Evolutionary conservation across 257 asterid genomes (phyloP), one percentile per base, ranked within the genome.

Genomic region (Ehretia macrophylla): DNA sequence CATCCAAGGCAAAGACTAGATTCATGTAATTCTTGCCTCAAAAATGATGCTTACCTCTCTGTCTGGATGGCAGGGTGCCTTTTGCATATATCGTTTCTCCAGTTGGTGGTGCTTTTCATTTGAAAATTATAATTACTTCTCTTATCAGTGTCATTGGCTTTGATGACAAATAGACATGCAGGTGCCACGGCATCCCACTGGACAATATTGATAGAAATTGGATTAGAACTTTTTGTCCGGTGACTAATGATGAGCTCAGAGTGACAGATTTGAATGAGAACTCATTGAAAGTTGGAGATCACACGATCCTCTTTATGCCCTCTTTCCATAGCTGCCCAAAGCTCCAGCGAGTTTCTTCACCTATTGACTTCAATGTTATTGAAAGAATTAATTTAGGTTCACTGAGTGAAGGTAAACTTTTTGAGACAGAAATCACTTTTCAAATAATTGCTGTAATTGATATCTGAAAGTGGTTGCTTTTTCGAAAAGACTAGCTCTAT

Each of bases 121-220:
- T 20, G 37, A 12, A 20, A 12, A 21, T 4, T 22, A 2, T 20
- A 52, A 52, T 20, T 22, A 4, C 14, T 50, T 50, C 11, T 52
- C 54, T 62, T 60, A 37, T 55, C 51, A 53, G 19, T 59, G n/a
- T 63, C 62, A 56, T 68, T 53, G 17, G 58, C 50, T 79, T 75
- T 60, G 47, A 42, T 78, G 56, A 60, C 51, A 59, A 60, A 67
- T 84, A 92, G 99, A 79, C 94, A 67, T 92, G 97, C 87, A 75
- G 89, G 74, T 92, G 97, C 65, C 97, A 92, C 59, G 95, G 97
- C 73, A 68, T 83, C 72, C 95, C 90, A 9, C 68, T 86, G 73
- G 81, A 81, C 63, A 65, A 71, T 64, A 61, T 77, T 67, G 67
- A 62, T 72, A 54, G 22, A 70, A 68, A 67, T 12, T 60, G 59